phyloP scores from a whole-genome alignment of 225 moss, liverwort and hornwort species.

The Pleurozium schreberi region DNA sequence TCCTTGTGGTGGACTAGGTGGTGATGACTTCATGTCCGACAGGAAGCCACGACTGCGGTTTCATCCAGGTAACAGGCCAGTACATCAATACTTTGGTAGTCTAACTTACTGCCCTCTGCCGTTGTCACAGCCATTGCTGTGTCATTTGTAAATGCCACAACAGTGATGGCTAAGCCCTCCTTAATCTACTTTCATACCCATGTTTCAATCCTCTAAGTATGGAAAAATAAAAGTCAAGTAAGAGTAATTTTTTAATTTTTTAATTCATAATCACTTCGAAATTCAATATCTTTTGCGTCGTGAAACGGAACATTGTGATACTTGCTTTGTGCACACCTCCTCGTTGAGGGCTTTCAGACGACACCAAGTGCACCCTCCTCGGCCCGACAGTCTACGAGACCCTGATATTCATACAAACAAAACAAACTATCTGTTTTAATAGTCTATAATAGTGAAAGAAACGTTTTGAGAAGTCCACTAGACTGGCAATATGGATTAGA shows the following conservation, averaged over 20 bases:
- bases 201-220: background rate
- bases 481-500: background rate
- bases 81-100: background rate
- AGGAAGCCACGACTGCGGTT: conserved; percentile 12
- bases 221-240: background rate
- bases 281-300: background rate
- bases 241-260: no score
- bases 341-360: background rate
- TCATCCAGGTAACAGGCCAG: conserved; percentile 31
- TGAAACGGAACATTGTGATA: background rate
- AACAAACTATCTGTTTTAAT: background rate
- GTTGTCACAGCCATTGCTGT: background rate
- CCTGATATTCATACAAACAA: background rate
- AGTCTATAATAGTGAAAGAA: background rate
- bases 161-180: background rate
- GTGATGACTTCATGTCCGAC: background rate
- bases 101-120: background rate
- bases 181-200: background rate
- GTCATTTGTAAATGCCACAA: background rate
- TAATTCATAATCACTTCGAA: background rate
- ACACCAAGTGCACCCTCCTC: background rate
- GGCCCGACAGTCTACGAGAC: background rate
- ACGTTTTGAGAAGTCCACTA: background rate
- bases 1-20: background rate
- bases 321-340: background rate